Evolutionary conservation across 2,329 filamentous ascomycete species (phyloP).

Genomic region (Colletotrichum sp.): DNA sequence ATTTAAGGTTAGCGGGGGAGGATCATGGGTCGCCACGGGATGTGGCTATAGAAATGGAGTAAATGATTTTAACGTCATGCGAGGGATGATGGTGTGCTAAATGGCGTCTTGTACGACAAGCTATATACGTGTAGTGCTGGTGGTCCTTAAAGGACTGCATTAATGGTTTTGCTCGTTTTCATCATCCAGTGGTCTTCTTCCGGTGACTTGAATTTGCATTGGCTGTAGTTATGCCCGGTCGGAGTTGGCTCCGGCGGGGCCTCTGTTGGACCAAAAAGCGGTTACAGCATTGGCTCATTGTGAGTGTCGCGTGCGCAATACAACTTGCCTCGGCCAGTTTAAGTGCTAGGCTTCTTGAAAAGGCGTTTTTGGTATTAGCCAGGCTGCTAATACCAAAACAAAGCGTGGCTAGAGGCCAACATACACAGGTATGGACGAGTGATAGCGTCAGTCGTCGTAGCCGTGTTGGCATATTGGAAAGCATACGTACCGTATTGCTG

Average conservation of each 20-base stretch:
- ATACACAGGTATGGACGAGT: too few species aligned
- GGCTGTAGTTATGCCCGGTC: neutral
- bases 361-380: neutral
- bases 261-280: neutral
- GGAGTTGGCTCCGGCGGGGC: neutral
- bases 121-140: conserved; percentile 40
- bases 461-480: rapidly evolving
- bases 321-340: neutral
- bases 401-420: too few species aligned
- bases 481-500: neutral
- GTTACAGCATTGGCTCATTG: neutral
- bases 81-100: conserved; percentile 22
- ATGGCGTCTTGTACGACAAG: conserved; percentile 38
- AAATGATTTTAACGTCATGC: conserved; percentile 22
- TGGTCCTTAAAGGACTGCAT: conserved; percentile 28
- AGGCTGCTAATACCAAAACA: too few species aligned
- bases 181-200: neutral
- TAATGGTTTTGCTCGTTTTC: conserved; percentile 19
- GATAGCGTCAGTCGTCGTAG: neutral
- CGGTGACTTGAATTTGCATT: rapidly evolving
- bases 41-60: conserved; percentile 22
- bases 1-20: conserved; percentile 21
- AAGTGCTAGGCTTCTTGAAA: neutral
- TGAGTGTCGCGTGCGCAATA: neutral
- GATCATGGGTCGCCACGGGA: conserved; percentile 19